These are phyloP conservation scores for Drosera spatulata DNA, from an alignment of 179 eudicot species.

Conservation along the genomic window DNA sequence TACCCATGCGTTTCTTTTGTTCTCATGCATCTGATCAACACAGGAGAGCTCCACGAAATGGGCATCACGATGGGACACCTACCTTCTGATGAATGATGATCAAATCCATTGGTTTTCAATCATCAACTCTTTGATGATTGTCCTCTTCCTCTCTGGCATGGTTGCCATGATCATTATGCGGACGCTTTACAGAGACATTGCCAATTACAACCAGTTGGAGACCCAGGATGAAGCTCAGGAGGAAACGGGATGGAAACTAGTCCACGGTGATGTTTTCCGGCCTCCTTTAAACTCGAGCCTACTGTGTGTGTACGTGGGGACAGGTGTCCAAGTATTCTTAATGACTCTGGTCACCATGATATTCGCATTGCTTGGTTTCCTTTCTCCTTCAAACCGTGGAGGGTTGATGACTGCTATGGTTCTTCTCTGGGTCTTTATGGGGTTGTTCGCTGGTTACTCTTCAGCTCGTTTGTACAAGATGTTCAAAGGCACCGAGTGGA, in stretches of 20 bases:
- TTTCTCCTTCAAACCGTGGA: conserved; percentile 20
- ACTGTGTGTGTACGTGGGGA: conserved; percentile 14
- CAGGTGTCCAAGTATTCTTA: conserved; percentile 14
- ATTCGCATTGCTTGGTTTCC: conserved; percentile 18
- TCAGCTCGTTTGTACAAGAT: conserved; percentile 17
- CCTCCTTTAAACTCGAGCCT: conserved; percentile 12
- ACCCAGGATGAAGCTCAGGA: conserved; percentile 14
- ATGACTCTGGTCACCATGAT: conserved; percentile 19
- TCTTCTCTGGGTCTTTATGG: conserved; percentile 19
- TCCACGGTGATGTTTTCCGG: conserved; percentile 16
- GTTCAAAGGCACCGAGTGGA: conserved; percentile 20
- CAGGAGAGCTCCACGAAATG: conserved; percentile 17
- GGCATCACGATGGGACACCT: conserved; percentile 21
- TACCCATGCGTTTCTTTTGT: neutral
- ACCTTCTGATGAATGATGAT: conserved; percentile 16
- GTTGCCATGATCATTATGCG: conserved; percentile 19
- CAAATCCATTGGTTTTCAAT: conserved; percentile 20
- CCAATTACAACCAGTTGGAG: conserved; percentile 18
- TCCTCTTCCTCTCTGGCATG: conserved; percentile 16
- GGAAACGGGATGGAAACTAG: conserved; percentile 21
- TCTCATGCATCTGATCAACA: neutral
- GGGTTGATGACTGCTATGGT: conserved; percentile 22
- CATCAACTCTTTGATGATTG: conserved; percentile 16
- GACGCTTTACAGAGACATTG: conserved; percentile 15
- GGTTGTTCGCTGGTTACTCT: conserved; percentile 18